These are phyloP conservation scores for Solanum phureja DNA, from an alignment of 257 asterid genomes.

Conservation along the genomic window DNA sequence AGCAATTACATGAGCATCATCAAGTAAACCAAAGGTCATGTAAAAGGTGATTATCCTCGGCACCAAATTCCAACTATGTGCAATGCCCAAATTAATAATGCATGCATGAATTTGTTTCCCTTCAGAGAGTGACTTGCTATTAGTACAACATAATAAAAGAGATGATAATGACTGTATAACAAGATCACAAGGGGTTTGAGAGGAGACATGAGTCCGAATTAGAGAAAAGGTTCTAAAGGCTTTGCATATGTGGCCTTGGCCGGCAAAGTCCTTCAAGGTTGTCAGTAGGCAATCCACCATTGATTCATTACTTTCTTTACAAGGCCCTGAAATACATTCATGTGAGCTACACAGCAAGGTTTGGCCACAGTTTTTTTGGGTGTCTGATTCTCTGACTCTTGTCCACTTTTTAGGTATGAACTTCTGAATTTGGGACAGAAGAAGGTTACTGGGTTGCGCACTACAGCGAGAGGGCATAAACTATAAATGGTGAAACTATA, in stretches of 20 bases:
- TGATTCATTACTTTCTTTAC: slow-evolving; percentile 9
- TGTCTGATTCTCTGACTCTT: slow-evolving; percentile 9
- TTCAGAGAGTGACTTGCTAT: slow-evolving; percentile 32
- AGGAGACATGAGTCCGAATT: slow-evolving; percentile 36
- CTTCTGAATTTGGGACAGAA: slow-evolving; percentile 29
- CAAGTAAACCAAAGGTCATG: slow-evolving; percentile 30
- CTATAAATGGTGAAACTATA: background rate
- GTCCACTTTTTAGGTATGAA: slow-evolving; percentile 52
- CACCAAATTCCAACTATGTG: slow-evolving; percentile 29
- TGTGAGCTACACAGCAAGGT: background rate
- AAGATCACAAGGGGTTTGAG: slow-evolving; percentile 24
- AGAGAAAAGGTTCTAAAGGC: slow-evolving; percentile 48
- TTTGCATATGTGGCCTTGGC: slow-evolving; percentile 47
- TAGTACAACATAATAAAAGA: slow-evolving; percentile 47
- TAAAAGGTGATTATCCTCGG: slow-evolving; percentile 57
- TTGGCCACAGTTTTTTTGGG: background rate
- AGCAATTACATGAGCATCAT: slow-evolving; percentile 36
- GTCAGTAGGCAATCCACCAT: slow-evolving; percentile 47
- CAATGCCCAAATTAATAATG: slow-evolving; percentile 49
- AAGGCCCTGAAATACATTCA: slow-evolving; percentile 10
- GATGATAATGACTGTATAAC: slow-evolving; percentile 46
- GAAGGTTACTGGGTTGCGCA: slow-evolving; percentile 29
- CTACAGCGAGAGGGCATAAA: slow-evolving; percentile 34
- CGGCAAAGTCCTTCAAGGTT: slow-evolving; percentile 46
- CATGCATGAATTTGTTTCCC: slow-evolving; percentile 77